Base-by-base conservation (phyloP, 2,329 filamentous ascomycete species). In the Bipolaris victoriae region DNA sequence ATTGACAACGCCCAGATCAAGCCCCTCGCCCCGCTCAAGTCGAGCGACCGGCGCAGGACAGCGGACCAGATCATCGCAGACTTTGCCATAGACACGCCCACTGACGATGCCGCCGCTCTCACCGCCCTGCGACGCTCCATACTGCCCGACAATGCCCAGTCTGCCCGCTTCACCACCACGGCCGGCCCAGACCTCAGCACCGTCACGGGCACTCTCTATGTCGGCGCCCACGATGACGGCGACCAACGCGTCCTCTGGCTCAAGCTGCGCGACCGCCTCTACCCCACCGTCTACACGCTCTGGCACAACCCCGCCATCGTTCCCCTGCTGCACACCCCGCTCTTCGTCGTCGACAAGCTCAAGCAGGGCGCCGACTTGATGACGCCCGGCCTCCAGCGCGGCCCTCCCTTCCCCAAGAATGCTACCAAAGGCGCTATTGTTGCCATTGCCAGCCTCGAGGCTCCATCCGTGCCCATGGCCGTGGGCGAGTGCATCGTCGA, bases 401-500 rank as follows among this genome's bases (percentile, higher is more conserved):
- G 87, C 1, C 86, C 87, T 10, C 86, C 87, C 1, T 90, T 89
- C 66, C 85, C 86, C 3, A 65, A 77, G 35, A 79, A 78, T 45
- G 87, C 87, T 2, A 84, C 80, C 49, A 84, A 85, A 66, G 86
- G 83, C 1, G 79, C 85, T 3, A 76, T 89, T 24, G 86, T 88
- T n/a, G 86, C 85, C 3, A 81, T 90, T 20, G 86, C 87, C 3
- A 84, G 84, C 57, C 73, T 85, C 46, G 82, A 87, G 58, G 79
- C 76, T 18, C 84, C 86, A 29, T 86, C 80, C 4, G 86, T 90
- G 24, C 86, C 88, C 3, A 77, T 86, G 49, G 86, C 84, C 55
- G 85, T 90, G 3, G 88, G 88, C 0, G 76, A 83, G n/a, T 89
- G 87, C 68, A 82, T 85, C 65, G 85, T 88, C 45, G 85, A 90